Base-by-base conservation (phyloP, 495 filamentous ascomycete genomes). In the Aspergillus indologenus region DNA sequence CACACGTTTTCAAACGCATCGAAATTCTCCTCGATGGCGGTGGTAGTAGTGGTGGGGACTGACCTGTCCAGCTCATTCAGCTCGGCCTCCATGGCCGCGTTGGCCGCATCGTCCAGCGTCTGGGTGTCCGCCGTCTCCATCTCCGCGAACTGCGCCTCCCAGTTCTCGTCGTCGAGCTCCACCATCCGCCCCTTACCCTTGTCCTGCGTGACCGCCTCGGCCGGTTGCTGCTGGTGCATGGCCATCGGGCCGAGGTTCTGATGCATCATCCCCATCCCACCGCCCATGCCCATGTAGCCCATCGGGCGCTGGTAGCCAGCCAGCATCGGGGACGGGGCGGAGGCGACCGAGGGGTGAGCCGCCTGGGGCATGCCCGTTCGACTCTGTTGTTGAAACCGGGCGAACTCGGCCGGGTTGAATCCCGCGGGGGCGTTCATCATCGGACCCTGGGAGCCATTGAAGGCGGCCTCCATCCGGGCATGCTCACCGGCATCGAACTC, bases 141-240 rank as follows among this genome's bases (percentile, higher is more conserved):
- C 75, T 93, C 83, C 46, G 87, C 86, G 68, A 99, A 99, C 68
- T 98, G 92, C 59, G 88, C 87, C 75, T 98, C 94, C 94, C 95
- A 99, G 58, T 94, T 87, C 64, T 86, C 81, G 59, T 98, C 92
- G 66, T 96, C 90, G 23, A 98, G 82, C 76, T 98, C 95, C 4
- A 96, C 85, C 76, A 98, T 87, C 63, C 91, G 86, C 4, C 83
- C 88, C 72, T 96, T 97, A 34, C 92, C 92, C 74, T 98, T 97
- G 24, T 78, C 88, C 61, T 84, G 65, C 61, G 76, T 62, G 62
- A 71, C 62, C 65, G 75, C 61, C 47, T 76, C 71, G 71, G 72
- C 65, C 77, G 81, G 74, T 47, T 81, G 79, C 54, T 81, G 79
- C 50, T 82, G 82, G 57, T 81, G 81, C 62, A 80, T 67, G 42